These are phyloP conservation scores for Cladobotryum mycophilum DNA, from an alignment of 2,329 filamentous ascomycete genomes.

Conservation along the genomic window DNA sequence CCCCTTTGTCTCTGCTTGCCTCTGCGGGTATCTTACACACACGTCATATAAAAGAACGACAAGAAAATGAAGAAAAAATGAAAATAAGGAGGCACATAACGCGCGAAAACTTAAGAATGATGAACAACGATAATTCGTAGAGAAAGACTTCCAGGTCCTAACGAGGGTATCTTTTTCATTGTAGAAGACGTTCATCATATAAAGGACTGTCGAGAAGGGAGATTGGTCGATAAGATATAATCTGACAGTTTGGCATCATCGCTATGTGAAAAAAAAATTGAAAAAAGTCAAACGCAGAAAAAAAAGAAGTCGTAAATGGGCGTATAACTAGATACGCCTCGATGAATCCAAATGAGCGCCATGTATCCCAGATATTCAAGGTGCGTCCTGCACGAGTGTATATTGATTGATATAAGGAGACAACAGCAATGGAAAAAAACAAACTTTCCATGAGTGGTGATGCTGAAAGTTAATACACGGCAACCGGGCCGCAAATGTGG, in stretches of 20 bases:
- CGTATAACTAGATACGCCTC: constrained; percentile 5
- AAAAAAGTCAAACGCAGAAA: background rate
- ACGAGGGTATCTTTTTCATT: constrained; percentile 4
- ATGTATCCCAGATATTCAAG: constrained; percentile 8
- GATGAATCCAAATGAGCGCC: constrained; percentile 10
- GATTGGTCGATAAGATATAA: constrained; percentile 1
- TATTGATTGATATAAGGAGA: constrained; percentile 4
- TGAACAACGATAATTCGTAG: background rate
- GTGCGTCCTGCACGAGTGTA: constrained; percentile 5
- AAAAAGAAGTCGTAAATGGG: background rate
- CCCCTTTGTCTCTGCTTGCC: constrained; percentile 8
- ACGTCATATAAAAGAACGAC: constrained; percentile 2
- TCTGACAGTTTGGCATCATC: constrained; percentile 2
- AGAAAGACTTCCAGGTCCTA: constrained; percentile 4
- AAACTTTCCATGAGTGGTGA: background rate
- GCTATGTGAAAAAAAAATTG: constrained; percentile 1
- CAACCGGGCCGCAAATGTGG: too few relatives aligned
- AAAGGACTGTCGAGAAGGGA: constrained; percentile 7
- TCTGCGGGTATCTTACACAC: constrained; percentile 13
- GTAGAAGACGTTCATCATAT: constrained; percentile 2
- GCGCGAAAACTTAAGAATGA: constrained; percentile 5
- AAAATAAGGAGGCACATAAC: constrained; percentile 1
- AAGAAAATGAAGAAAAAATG: constrained; percentile 4
- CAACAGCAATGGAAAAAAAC: background rate
- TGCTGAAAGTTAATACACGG: too few relatives aligned